Percentiles rank a stretch among this genome's conserved stretches.
phyloP scores from a whole-genome alignment of 2,329 filamentous ascomycete genomes.

The Talaromyces atroroseus region DNA sequence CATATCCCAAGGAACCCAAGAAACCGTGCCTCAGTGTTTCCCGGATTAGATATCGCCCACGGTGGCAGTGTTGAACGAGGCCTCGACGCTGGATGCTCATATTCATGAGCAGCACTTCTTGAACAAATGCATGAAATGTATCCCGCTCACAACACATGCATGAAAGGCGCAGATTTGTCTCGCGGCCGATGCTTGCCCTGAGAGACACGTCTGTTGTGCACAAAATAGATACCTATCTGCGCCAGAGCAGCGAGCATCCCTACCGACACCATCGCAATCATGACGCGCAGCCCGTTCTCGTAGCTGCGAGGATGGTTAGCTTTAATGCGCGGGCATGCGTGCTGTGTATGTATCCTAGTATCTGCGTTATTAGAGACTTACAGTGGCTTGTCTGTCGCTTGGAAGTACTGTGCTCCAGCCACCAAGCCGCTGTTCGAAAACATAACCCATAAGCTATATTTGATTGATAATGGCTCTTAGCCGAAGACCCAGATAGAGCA shows the following conservation, averaged over 20 bases:
- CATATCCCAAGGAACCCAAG: too few species aligned
- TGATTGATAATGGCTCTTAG: too few species aligned
- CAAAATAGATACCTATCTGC: constrained; percentile 37
- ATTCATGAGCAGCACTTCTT: too few species aligned
- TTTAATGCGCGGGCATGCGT: not conserved
- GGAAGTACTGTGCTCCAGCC: constrained; percentile 49
- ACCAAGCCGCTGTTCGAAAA: constrained; percentile 48
- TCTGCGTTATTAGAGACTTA: constrained; percentile 21
- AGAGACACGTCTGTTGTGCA: constrained; percentile 27
- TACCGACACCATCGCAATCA: constrained; percentile 42
- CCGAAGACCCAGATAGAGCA: not conserved
- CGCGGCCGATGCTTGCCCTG: not conserved
- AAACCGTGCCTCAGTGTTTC: too few species aligned
- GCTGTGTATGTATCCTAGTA: constrained; percentile 4
- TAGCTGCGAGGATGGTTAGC: constrained; percentile 31
- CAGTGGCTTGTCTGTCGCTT: constrained; percentile 39
- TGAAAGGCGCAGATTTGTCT: not conserved
- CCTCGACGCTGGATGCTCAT: too few species aligned
- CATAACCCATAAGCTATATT: constrained; percentile 47
- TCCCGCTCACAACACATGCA: not conserved
- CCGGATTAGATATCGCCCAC: too few species aligned
- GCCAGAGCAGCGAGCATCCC: constrained; percentile 39
- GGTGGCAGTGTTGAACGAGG: too few species aligned
- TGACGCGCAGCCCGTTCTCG: constrained; percentile 39
- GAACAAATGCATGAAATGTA: too few species aligned